Percentiles rank a stretch among this genome's conserved stretches.
Evolutionary conservation across 208 protist species (phyloP).

Genomic region (Acanthamoeba sp.): DNA sequence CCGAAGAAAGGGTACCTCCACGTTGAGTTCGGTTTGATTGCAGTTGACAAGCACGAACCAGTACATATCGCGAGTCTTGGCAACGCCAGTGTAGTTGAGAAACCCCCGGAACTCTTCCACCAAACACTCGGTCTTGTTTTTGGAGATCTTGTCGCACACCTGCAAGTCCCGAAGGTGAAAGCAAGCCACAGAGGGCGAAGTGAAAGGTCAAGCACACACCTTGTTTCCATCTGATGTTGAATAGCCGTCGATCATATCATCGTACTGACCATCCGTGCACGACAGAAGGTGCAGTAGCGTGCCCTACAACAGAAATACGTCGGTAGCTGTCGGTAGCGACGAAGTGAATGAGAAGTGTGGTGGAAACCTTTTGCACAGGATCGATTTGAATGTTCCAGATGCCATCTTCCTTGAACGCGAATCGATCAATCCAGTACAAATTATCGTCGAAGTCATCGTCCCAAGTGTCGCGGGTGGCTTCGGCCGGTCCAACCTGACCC

Average conservation of each 20-base stretch:
- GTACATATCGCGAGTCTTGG: background rate
- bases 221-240: background rate
- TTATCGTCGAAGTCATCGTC: background rate
- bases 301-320: background rate
- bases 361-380: conserved; percentile 2
- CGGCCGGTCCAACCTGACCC: background rate
- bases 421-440: conserved; percentile 20
- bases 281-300: background rate
- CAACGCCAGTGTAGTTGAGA: background rate
- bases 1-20: background rate
- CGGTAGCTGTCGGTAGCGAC: no score
- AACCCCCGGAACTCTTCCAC: background rate
- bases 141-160: conserved; percentile 10
- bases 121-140: background rate
- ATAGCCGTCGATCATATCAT: background rate
- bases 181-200: background rate
- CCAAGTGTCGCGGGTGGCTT: conserved; percentile 13
- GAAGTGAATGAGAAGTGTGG: no score
- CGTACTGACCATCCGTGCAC: background rate
- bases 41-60: conserved; percentile 57
- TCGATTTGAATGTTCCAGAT: conserved; percentile 41
- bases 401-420: conserved; percentile 43
- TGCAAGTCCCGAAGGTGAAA: background rate
- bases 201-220: background rate
- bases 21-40: background rate